Base-by-base conservation (phyloP, 139 green algal species). In the Nannochloris sp. region DNA sequence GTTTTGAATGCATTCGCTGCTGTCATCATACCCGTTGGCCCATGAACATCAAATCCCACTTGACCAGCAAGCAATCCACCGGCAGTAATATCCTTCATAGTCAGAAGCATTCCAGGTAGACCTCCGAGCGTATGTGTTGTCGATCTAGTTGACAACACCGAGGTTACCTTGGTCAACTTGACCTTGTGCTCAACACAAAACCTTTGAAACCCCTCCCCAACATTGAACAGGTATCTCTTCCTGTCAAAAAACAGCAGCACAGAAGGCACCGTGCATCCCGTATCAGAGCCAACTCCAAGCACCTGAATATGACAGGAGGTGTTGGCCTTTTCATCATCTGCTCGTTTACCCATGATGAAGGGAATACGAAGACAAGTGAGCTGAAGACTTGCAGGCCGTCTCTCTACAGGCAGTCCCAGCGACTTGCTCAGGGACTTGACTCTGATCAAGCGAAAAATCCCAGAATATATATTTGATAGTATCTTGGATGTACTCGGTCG, bases 161-260 rank as follows among this genome's bases (percentile, higher is more conserved):
- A 64, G n/a, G 53, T 61, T 7, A 88, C 71, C 67, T 83, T 84
- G 27, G 56, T 62, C 19, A 96, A 68, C 44, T 83, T 87, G n/a
- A 94, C 25, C 57, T 84, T 85, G 72, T 95, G 81, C 64, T 97
- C 86, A 4, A 84, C 72, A 37, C 84, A 88, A 36, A 88, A 86
- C 4, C 91, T 75, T 71, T 97, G 91, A 24, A 96, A 85, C 9
- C 91, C 92, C 72, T 97, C 91, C 0, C 88, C 90, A n/a, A 77
- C 84, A 68, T 97, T 97, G 83, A 97, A 97, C 18, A 97, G 60
- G 58, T 87, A 94, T 19, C 88, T 80, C 37, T 86, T 71, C 23
- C 83, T 80, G 74, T 97, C 87, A 40, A 97, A 92, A 66, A 96
- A 91, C 2, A 97, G 82, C 43, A 97, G 70, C 7, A 92, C 80